phyloP scores from a whole-genome alignment of 2,329 filamentous ascomycete genomes.

The Raffaelea albimanens region DNA sequence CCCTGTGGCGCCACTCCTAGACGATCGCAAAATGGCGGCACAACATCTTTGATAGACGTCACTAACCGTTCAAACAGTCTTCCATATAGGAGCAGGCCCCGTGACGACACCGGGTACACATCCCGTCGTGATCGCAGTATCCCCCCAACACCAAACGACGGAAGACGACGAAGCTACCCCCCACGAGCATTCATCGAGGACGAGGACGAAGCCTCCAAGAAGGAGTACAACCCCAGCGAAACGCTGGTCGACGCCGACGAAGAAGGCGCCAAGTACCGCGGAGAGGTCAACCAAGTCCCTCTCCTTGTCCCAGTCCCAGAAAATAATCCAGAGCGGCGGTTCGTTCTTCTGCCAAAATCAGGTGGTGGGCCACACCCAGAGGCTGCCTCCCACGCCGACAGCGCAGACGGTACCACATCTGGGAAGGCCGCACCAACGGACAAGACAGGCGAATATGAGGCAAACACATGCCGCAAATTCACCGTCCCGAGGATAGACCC shows the following conservation, averaged over 20 bases:
- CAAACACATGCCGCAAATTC: slow-evolving; percentile 33
- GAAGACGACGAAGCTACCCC: slow-evolving; percentile 28
- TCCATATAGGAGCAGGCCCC: background rate
- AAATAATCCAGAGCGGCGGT: slow-evolving; percentile 54
- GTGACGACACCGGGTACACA: slow-evolving; percentile 5
- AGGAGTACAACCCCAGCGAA: slow-evolving; percentile 43
- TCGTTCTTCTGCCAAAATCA: slow-evolving; percentile 43
- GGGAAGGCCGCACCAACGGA: background rate
- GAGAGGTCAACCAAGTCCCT: slow-evolving; percentile 58
- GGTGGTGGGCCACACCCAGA: slow-evolving; percentile 8
- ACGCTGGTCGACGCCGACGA: slow-evolving; percentile 24
- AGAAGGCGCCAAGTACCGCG: slow-evolving; percentile 52
- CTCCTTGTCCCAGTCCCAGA: slow-evolving; percentile 55
- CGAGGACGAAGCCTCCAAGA: slow-evolving; percentile 51
- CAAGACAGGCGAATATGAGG: slow-evolving; percentile 21
- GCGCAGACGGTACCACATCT: slow-evolving; percentile 10
- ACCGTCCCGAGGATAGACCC: slow-evolving; percentile 14
- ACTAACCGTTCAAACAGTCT: background rate
- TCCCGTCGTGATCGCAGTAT: background rate
- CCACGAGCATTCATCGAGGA: slow-evolving; percentile 62
- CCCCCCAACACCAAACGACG: background rate
- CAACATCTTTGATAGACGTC: background rate
- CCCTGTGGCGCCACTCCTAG: background rate
- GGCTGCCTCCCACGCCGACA: no score
- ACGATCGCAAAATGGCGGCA: background rate